These are phyloP conservation scores for Aspergillus asperescens DNA, from an alignment of 495 filamentous ascomycete species.

Conservation along the genomic window DNA sequence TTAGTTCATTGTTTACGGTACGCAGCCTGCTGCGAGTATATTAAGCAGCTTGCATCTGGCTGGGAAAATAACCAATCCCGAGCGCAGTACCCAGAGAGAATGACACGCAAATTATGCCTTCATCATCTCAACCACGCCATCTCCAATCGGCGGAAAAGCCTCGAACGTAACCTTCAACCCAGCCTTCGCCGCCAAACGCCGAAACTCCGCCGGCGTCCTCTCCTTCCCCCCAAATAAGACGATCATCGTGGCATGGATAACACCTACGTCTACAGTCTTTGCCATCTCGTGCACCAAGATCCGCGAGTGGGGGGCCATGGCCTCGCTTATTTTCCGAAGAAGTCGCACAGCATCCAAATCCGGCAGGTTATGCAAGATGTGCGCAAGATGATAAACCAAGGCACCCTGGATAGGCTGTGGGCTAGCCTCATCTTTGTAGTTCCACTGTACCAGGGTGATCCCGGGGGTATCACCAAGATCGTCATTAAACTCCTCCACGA, in stretches of 20 bases:
- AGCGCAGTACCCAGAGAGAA: too few species aligned
- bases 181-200: constrained; percentile 26
- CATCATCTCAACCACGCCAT: constrained; percentile 29
- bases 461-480: constrained; percentile 25
- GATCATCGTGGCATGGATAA: constrained; percentile 37
- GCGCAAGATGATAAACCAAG: constrained; percentile 39
- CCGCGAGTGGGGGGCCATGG: constrained; percentile 43
- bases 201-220: constrained; percentile 30
- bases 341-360: constrained; percentile 36
- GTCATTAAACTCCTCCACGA: constrained; percentile 46
- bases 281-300: constrained; percentile 37
- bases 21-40: too few species aligned
- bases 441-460: constrained; percentile 31
- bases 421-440: constrained; percentile 25
- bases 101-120: too few species aligned
- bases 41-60: too few species aligned
- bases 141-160: constrained; percentile 27
- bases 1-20: too few species aligned
- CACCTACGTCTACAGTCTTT: constrained; percentile 30
- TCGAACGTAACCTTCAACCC: constrained; percentile 35
- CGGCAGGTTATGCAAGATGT: constrained; percentile 42
- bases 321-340: constrained; percentile 34
- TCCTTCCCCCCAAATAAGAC: constrained; percentile 31
- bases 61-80: too few species aligned
- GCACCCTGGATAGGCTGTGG: constrained; percentile 37